Conservation (phyloP, 2,329 filamentous ascomycete genomes). For the Colletotrichum viniferum region DNA sequence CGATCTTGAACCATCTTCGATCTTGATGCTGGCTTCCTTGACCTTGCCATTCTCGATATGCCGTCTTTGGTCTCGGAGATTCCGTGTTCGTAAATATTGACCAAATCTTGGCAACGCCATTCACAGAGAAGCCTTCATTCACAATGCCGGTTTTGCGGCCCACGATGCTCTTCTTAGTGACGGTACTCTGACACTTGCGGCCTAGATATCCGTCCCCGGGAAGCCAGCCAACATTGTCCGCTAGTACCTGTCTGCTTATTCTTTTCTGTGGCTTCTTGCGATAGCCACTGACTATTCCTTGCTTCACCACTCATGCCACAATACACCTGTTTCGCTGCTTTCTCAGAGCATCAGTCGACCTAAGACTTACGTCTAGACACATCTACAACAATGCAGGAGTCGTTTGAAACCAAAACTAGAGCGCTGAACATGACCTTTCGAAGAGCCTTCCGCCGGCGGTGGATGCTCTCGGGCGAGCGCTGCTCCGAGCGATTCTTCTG, state of each 20-base stretch:
- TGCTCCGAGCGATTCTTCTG: not conserved
- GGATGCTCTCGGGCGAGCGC: not conserved
- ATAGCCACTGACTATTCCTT: not conserved
- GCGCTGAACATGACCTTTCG: not conserved
- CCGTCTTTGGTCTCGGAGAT: not conserved
- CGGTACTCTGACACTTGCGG: not conserved
- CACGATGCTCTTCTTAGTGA: not conserved
- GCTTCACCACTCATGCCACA: too few species aligned
- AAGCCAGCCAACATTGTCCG: not conserved
- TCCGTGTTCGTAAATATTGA: not conserved
- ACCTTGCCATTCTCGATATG: not conserved
- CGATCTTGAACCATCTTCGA: not conserved
- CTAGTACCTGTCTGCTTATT: not conserved
- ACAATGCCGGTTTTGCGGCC: not conserved
- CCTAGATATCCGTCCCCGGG: not conserved
- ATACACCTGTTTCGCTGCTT: not conserved
- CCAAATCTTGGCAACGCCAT: not conserved
- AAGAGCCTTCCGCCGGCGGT: not conserved
- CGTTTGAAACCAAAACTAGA: not conserved
- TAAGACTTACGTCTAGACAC: not conserved
- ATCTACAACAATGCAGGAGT: not conserved
- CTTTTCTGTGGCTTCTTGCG: not conserved
- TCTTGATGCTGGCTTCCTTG: not conserved
- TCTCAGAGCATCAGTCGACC: not conserved
- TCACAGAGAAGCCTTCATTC: not conserved